Percentiles rank a stretch among this genome's conserved stretches.
Conservation (phyloP, 2,329 filamentous ascomycete genomes). For the Penicillium sclerotiorum region DNA sequence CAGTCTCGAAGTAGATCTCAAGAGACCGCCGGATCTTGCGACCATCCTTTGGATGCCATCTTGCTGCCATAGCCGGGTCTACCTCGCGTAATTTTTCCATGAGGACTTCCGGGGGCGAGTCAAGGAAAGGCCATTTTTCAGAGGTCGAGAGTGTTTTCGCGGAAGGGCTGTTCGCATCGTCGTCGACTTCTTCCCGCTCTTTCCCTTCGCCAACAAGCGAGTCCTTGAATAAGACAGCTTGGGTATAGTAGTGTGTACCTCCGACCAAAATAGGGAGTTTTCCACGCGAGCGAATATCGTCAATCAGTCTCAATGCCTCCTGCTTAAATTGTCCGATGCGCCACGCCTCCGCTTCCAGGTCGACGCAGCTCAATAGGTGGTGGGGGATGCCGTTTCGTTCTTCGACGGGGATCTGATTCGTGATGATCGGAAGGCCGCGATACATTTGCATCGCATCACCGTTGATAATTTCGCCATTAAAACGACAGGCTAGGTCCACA, state of each 20-base stretch:
- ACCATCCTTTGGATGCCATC: slow-evolving; percentile 92
- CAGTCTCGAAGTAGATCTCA: slow-evolving; percentile 85
- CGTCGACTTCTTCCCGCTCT: slow-evolving; percentile 12
- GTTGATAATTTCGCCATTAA: slow-evolving; percentile 94
- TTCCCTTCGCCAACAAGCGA: slow-evolving; percentile 54
- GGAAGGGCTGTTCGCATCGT: slow-evolving; percentile 28
- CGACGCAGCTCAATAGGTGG: slow-evolving; percentile 80
- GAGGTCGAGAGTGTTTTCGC: slow-evolving; percentile 26
- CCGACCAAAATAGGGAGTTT: slow-evolving; percentile 88
- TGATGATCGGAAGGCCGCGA: slow-evolving; percentile 85
- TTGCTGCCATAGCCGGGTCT: slow-evolving; percentile 83
- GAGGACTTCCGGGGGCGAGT: slow-evolving; percentile 71
- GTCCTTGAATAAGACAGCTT: slow-evolving; percentile 81
- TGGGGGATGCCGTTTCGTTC: slow-evolving; percentile 83
- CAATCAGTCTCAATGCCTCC: slow-evolving; percentile 69
- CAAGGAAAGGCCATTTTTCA: slow-evolving; percentile 68
- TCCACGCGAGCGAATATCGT: slow-evolving; percentile 75
- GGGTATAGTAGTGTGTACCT: slow-evolving; percentile 93
- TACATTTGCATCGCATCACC: slow-evolving; percentile 99
- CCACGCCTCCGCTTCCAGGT: slow-evolving; percentile 78
- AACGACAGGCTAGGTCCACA: slow-evolving; percentile 78
- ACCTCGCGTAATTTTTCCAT: slow-evolving; percentile 73
- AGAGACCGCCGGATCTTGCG: slow-evolving; percentile 88
- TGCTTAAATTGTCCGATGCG: slow-evolving; percentile 75
- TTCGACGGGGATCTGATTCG: slow-evolving; percentile 79